Percentiles rank a stretch among this genome's conserved stretches.
phyloP scores from a whole-genome alignment of 148 eudicot species.

The Camellia japonica region DNA sequence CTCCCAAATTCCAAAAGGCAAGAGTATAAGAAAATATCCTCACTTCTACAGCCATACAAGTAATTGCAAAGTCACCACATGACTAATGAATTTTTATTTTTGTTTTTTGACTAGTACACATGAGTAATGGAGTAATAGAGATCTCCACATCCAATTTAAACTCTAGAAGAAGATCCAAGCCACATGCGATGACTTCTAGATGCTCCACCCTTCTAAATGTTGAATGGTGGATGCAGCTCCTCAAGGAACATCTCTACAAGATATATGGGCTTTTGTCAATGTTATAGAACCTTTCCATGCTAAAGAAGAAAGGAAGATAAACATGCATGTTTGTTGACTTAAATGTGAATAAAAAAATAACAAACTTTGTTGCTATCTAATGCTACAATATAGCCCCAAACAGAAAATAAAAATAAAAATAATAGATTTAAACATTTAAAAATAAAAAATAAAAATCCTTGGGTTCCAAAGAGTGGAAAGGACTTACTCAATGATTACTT shows the following conservation, averaged over 20 bases:
- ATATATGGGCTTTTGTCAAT: not conserved
- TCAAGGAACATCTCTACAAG: slow-evolving; percentile 1
- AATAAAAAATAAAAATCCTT: not conserved
- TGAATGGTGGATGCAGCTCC: not conserved
- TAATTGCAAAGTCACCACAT: not conserved
- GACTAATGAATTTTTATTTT: not conserved
- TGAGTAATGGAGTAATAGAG: not conserved
- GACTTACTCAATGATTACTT: slow-evolving; percentile 72
- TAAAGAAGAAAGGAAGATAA: not conserved
- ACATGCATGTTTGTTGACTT: not conserved
- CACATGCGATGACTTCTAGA: not conserved
- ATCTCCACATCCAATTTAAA: not conserved
- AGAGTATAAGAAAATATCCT: not conserved
- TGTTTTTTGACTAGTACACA: not conserved
- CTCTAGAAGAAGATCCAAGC: slow-evolving; percentile 7
- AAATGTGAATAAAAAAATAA: not conserved
- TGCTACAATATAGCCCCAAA: not conserved
- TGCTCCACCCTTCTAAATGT: not conserved
- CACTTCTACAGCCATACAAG: not conserved
- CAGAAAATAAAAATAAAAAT: not conserved
- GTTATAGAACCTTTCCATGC: not conserved
- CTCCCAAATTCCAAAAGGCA: not conserved
- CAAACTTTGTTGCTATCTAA: too few species aligned
- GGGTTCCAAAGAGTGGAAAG: slow-evolving; percentile 8
- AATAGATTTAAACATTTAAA: not conserved